Base-by-base conservation (phyloP, 768 basidiomycete species). In the Gloeopeniophorella convolvens region DNA sequence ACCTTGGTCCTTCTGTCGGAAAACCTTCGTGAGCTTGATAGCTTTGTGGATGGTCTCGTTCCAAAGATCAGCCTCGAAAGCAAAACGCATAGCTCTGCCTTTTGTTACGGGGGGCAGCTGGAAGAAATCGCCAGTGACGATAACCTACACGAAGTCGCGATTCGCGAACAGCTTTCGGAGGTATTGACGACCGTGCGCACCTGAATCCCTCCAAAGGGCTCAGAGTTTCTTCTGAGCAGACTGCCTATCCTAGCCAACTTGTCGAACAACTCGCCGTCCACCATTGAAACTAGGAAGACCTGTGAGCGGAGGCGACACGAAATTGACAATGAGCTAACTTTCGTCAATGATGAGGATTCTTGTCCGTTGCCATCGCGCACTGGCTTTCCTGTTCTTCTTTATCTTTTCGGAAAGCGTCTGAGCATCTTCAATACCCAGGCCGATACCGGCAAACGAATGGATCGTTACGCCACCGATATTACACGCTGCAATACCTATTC, bases 51-150 rank as follows among this genome's bases (percentile, higher is more conserved):
- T 78, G 3, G 83, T 71, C 56, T 83, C 67, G 30, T 67, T 69
- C 96, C 96, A 97, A 46, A 69, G 65, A 15, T 77, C 68, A 0
- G 92, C 93, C 61, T 99, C 93, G 62, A 99, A 99, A 1, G 90
- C 91, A 60, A 97, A 98, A 61, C 83, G 90, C 35, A 88, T 79
- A 45, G 67, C 56, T 0, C 63, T 62, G 21, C 76, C 72, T 64
- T 83, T 93, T 6, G 73, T 72, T 0, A 98, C 93, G 2, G 96
- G 96, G 0, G 96, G 96, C 4, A 99, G 78, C 65, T 99, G 95
- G 71, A 98, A 97, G 70, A 98, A 98, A 63, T 99, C 96, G 7
- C 96, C 96, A 1, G 93, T 95, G 20, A 97, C 83, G 52, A 98
- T 74, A 33, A 97, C 68, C 88, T 92, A 62, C 6, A 45, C 20